These are phyloP conservation scores for Arctium minus DNA, from an alignment of 129 eudicot species.

Conservation along the genomic window DNA sequence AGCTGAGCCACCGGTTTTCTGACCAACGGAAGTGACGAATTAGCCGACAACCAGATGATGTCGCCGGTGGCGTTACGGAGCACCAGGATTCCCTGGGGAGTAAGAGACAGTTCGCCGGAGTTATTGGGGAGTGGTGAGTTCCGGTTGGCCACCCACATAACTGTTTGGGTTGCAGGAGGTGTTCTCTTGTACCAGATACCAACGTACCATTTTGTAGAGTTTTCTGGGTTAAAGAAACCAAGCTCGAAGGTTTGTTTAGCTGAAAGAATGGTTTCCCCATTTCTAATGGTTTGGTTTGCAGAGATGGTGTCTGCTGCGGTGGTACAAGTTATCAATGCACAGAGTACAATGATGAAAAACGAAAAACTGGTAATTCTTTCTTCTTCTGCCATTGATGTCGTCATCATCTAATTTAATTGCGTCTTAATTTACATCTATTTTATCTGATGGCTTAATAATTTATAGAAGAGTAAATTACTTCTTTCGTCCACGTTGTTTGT, in stretches of 20 bases:
- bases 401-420: not conserved
- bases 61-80: not conserved
- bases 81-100: not conserved
- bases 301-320: conserved; percentile 10
- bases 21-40: not conserved
- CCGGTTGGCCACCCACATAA: conserved; percentile 45
- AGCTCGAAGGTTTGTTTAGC: conserved; percentile 12
- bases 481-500: too few relatives aligned
- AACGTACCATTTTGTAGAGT: conserved; percentile 22
- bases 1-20: conserved; percentile 26
- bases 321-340: not conserved
- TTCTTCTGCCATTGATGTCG: not conserved
- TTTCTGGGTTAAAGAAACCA: conserved; percentile 18
- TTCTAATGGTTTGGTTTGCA: conserved; percentile 16
- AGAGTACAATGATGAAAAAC: not conserved
- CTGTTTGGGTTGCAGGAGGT: not conserved
- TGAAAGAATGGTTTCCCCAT: conserved; percentile 15
- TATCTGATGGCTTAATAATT: too few relatives aligned
- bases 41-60: conserved; percentile 29
- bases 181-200: conserved; percentile 42
- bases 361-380: not conserved
- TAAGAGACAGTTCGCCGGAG: conserved; percentile 16
- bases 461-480: too few relatives aligned
- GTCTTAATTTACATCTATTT: too few relatives aligned
- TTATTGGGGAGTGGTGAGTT: conserved; percentile 25